phyloP scores from a whole-genome alignment of 2,329 filamentous ascomycete genomes.

The Scytalidium sp. region DNA sequence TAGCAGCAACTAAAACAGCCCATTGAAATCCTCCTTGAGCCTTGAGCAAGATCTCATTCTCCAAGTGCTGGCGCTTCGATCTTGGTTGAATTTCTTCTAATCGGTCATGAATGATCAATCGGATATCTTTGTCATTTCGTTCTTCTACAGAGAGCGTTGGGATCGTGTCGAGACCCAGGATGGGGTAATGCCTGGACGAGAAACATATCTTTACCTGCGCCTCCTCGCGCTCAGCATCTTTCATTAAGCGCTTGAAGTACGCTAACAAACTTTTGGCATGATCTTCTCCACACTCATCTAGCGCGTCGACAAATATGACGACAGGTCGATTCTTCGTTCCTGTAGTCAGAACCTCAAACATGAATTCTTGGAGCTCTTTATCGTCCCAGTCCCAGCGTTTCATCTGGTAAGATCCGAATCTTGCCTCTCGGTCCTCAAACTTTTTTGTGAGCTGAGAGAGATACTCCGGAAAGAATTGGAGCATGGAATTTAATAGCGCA shows the following conservation, averaged over 20 bases:
- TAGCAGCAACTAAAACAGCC: not conserved
- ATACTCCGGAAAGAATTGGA: no score
- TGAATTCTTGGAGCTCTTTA: constrained; percentile 5
- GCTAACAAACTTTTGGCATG: constrained; percentile 10
- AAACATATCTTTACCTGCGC: constrained; percentile 10
- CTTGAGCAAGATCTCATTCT: not conserved
- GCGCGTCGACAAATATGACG: constrained; percentile 20
- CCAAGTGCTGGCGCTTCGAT: not conserved
- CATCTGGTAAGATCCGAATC: no score
- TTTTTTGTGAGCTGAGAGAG: no score
- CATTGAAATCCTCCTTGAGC: not conserved
- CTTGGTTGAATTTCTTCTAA: not conserved
- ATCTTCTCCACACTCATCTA: constrained; percentile 19
- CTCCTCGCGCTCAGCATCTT: not conserved
- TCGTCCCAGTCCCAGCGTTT: constrained; percentile 14
- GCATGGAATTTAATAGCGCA: constrained; percentile 31
- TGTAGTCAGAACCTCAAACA: constrained; percentile 4
- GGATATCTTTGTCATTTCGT: not conserved
- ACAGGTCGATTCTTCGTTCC: constrained; percentile 2
- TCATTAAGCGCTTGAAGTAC: constrained; percentile 10
- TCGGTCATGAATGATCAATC: not conserved
- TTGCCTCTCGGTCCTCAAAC: no score
- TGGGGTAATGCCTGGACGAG: constrained; percentile 13
- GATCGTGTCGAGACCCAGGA: constrained; percentile 2
- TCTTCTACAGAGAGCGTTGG: not conserved